Percentiles rank a stretch among this genome's conserved stretches.
Evolutionary conservation across 176 grass and related monocot species (phyloP).

Genomic region (Eragrostis nindensis): DNA sequence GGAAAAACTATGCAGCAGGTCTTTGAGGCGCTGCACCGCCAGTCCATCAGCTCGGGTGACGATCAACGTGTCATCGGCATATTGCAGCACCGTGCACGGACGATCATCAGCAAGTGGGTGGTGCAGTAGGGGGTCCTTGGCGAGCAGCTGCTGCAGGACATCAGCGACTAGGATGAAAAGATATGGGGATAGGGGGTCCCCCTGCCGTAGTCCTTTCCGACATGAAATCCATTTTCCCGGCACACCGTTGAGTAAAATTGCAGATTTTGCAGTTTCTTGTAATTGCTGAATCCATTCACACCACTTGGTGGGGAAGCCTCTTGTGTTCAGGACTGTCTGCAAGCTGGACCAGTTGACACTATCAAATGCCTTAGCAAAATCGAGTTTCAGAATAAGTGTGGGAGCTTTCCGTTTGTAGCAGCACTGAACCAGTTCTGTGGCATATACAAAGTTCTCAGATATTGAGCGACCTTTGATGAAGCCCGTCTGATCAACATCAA

Average conservation of each 20-base stretch:
- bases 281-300: neutral
- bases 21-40: neutral
- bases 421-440: neutral
- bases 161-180: neutral
- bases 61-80: neutral
- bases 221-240: neutral
- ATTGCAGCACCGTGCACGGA: neutral
- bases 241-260: neutral
- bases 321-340: too few relatives aligned
- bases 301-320: neutral
- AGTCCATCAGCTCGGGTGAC: fast-evolving
- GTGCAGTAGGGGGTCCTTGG: fast-evolving
- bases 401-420: neutral
- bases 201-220: neutral
- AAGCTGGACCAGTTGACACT: too few relatives aligned
- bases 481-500: neutral
- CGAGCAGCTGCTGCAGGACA: neutral
- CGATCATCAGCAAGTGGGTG: neutral
- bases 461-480: neutral
- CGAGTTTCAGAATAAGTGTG: too few relatives aligned
- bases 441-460: neutral
- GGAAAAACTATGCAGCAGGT: neutral
- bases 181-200: neutral
- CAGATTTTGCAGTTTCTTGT: fast-evolving
- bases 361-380: too few relatives aligned